Base-by-base conservation (phyloP, 208 protist genomes). In the Crithidia bombi region DNA sequence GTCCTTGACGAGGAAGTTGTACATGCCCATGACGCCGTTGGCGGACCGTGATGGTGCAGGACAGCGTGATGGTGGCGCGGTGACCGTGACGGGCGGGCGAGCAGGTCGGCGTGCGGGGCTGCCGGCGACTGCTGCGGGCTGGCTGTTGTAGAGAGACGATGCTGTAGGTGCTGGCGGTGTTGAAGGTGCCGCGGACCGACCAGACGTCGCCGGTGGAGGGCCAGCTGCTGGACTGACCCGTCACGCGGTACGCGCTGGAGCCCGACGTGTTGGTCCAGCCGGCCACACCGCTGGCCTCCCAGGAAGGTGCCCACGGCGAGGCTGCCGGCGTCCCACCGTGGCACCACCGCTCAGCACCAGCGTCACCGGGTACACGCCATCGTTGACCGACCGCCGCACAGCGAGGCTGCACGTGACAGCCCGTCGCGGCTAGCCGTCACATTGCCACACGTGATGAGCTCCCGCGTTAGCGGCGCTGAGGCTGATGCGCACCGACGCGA, bases 1-100 rank as follows among this genome's bases (percentile, higher is more conserved):
- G 21, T 81, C 70, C 39, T 66, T 55, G 38, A 81, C 79, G 11
- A 78, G 66, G 43, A 80, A 56, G 47, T 36, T 43, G 68, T 63
- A 81, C 79, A 81, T 81, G 46, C 75, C 75, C 75, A 85, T 78
- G 28, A 57, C 58, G 44, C 62, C 51, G n/a, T 32, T 65, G 36
- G 17, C 41, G 44, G 65, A 44, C 12, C n/a, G 43, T 43, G 56
- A 85, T 69, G 21, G 36, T 72, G 79, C 79, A 85, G 19, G 15
- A 21, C 25, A 81, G 62, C 35, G 49, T 46, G 44, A 55, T 81
- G 36, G 39, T n/a, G n/a, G n/a, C n/a, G n/a, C 65, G 36, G 76
- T 36, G 26, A 72, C 50, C 1, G 3, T 47, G 25, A 68, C 10
- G 14, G 41, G 23, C 10, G 14, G 41, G 23, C 32, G 33, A 38